These are phyloP conservation scores for Cystobasidium sp. DNA, from an alignment of 1,284 basidiomycete species.

Conservation along the genomic window DNA sequence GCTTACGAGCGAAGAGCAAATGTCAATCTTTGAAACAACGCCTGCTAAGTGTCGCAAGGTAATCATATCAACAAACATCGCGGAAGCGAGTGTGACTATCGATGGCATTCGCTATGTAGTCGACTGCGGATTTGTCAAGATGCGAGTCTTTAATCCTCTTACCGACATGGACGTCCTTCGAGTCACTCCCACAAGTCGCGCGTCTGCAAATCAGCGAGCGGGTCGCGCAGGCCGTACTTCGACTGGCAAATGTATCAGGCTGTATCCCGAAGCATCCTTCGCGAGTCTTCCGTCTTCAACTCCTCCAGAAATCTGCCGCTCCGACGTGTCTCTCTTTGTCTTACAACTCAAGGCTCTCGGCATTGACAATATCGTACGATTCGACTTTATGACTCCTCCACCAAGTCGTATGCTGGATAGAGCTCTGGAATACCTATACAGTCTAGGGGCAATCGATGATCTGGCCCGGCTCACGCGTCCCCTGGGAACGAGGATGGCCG, in stretches of 20 bases:
- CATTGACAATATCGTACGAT: constrained; percentile 82
- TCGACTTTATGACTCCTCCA: constrained; percentile 89
- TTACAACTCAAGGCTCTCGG: constrained; percentile 92
- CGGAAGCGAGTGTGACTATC: constrained; percentile 95
- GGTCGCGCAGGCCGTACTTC: constrained; percentile 62
- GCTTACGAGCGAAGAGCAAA: constrained; percentile 81
- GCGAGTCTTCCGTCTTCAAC: constrained; percentile 68
- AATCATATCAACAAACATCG: constrained; percentile 92
- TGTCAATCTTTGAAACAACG: constrained; percentile 77
- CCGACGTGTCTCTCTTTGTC: constrained; percentile 83
- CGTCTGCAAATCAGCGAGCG: constrained; percentile 57
- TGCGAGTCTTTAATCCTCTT: constrained; percentile 54
- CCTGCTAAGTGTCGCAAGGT: constrained; percentile 80
- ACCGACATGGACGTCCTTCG: constrained; percentile 56
- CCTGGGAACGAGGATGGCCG: constrained; percentile 63
- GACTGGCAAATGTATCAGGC: constrained; percentile 87
- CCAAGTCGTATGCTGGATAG: constrained; percentile 82
- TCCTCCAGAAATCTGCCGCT: constrained; percentile 84
- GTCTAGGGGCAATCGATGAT: constrained; percentile 62
- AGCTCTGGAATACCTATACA: constrained; percentile 70
- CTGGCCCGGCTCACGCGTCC: constrained; percentile 60
- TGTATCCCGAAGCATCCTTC: constrained; percentile 75
- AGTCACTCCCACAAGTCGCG: constrained; percentile 56
- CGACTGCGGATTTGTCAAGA: constrained; percentile 94
- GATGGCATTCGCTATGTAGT: constrained; percentile 95